A percentile compares a stretch with the other conserved stretches of the same genome.
phyloP scores from a whole-genome alignment of 2,329 filamentous ascomycete genomes.

The Periconia macrospinosa region DNA sequence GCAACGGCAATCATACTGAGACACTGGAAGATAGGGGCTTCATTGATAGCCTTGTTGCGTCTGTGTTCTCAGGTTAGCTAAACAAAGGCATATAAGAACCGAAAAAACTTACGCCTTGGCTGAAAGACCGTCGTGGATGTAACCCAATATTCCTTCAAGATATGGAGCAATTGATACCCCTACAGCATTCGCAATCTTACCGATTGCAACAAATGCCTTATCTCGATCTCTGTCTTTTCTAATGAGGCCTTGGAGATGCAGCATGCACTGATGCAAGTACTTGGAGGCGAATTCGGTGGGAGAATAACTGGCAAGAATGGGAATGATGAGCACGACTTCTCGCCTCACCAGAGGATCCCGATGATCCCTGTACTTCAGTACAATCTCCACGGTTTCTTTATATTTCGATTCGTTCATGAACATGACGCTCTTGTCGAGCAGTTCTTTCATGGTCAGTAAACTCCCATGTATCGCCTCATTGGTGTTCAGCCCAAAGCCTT shows the following conservation, averaged over 20 bases:
- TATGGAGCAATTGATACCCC: constrained; percentile 94
- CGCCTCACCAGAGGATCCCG: constrained; percentile 83
- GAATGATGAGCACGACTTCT: constrained; percentile 88
- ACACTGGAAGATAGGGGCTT: constrained; percentile 88
- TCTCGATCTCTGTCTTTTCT: constrained; percentile 92
- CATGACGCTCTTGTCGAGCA: constrained; percentile 94
- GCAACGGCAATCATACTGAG: constrained; percentile 95
- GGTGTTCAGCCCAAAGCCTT: constrained; percentile 74
- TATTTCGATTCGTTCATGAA: constrained; percentile 95
- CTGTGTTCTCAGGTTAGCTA: constrained; percentile 31
- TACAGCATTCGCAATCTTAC: constrained; percentile 93
- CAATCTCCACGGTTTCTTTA: constrained; percentile 87
- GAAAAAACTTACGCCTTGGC: constrained; percentile 64
- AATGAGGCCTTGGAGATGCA: constrained; percentile 88
- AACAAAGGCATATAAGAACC: constrained; percentile 16
- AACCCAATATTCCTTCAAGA: constrained; percentile 88
- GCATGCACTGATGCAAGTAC: constrained; percentile 95
- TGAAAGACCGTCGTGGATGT: constrained; percentile 88
- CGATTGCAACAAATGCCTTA: constrained; percentile 92
- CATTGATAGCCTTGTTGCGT: constrained; percentile 60
- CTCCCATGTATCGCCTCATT: constrained; percentile 94
- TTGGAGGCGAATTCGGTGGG: constrained; percentile 84
- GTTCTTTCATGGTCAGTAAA: constrained; percentile 85
- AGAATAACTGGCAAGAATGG: constrained; percentile 88
- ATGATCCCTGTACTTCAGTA: constrained; percentile 90